phyloP scores from a whole-genome alignment of 1,284 basidiomycete species.

The Trichosporon coremiiforme region DNA sequence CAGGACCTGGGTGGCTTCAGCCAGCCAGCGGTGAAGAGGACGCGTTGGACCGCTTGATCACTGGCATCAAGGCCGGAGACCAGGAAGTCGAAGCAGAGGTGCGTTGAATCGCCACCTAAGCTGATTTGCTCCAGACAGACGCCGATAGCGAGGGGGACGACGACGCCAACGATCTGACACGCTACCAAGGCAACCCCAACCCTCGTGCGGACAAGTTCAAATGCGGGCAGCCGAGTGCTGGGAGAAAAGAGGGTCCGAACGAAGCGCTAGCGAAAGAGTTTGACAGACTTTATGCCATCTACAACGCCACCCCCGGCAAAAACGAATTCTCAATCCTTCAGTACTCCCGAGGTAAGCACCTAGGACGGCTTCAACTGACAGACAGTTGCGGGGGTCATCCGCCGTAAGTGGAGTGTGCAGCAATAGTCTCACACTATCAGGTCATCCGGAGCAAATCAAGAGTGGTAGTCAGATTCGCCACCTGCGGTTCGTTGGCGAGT shows the following conservation, averaged over 20 bases:
- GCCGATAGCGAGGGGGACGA: constrained; percentile 21
- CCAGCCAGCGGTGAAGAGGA: constrained; percentile 23
- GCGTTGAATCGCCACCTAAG: too few relatives aligned
- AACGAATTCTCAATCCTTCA: constrained; percentile 46
- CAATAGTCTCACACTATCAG: background rate
- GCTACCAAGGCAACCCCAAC: constrained; percentile 27
- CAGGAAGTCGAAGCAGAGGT: constrained; percentile 13
- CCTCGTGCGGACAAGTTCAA: constrained; percentile 39
- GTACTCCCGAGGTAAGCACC: constrained; percentile 41
- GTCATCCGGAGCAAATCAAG: constrained; percentile 63
- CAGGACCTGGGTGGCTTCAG: constrained; percentile 43
- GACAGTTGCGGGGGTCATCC: constrained; percentile 44
- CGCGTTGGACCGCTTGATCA: constrained; percentile 47
- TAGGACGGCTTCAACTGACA: constrained; percentile 21
- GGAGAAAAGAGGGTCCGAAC: constrained; percentile 43
- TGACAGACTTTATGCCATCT: constrained; percentile 48
- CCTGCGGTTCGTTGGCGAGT: constrained; percentile 70
- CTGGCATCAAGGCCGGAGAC: constrained; percentile 41
- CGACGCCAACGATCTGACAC: background rate
- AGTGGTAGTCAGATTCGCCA: constrained; percentile 66
- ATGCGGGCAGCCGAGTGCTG: constrained; percentile 46
- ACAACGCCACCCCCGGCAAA: constrained; percentile 46
- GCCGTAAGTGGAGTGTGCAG: constrained; percentile 35
- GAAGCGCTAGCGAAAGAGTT: constrained; percentile 52
- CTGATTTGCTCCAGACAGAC: background rate